These are phyloP conservation scores for Carex sylvatica DNA, from an alignment of 202 grass and related monocot genomes.

Conservation along the genomic window DNA sequence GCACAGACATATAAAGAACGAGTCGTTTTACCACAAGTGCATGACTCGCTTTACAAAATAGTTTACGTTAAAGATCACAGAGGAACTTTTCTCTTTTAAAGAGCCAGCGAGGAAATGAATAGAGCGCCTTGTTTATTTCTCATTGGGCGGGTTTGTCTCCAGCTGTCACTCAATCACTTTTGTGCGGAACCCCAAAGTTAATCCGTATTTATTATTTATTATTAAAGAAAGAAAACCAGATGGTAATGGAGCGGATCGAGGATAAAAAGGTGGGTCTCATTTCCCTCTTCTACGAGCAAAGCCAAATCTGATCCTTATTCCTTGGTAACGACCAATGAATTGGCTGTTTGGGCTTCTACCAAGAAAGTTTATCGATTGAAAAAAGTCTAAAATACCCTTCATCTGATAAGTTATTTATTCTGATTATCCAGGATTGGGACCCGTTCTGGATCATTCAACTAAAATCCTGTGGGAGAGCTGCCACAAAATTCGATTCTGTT, in stretches of 20 bases:
- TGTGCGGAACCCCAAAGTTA: slow-evolving; percentile 2
- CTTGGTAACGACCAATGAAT: background rate
- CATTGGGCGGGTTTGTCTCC: background rate
- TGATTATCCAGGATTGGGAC: background rate
- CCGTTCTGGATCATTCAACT: background rate
- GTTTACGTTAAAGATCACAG: background rate
- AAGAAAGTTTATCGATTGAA: background rate
- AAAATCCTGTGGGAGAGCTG: no score
- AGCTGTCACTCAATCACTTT: slow-evolving; percentile 23
- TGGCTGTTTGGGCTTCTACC: background rate
- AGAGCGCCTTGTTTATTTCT: background rate
- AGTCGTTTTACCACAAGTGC: background rate
- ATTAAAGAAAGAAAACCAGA: background rate
- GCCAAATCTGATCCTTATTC: background rate
- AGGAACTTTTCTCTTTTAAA: background rate
- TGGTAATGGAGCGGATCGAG: background rate
- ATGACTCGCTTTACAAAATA: background rate
- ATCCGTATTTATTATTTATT: background rate
- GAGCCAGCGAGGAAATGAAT: slow-evolving; percentile 1
- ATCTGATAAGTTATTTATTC: background rate
- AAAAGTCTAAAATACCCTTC: background rate
- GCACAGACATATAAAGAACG: background rate
- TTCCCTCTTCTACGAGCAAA: no score
- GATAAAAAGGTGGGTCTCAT: background rate
- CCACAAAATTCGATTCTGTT: no score